These are phyloP conservation scores for Suillus americanus DNA, from an alignment of 768 basidiomycete species.

Conservation along the genomic window DNA sequence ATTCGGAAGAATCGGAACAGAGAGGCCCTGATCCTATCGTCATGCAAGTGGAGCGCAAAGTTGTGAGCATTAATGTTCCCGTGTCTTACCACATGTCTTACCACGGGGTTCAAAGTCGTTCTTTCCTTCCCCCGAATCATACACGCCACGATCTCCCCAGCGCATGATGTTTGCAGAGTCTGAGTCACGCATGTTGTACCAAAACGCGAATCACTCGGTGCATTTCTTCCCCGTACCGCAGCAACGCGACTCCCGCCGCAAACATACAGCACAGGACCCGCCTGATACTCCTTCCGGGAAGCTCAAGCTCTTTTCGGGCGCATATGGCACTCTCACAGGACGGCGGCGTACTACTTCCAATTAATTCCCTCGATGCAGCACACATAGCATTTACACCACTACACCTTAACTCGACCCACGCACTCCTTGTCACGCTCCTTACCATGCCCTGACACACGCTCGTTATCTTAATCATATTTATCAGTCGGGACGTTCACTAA, in stretches of 20 bases:
- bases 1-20: conserved; percentile 7
- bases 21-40: conserved; percentile 19
- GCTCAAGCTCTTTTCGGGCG: conserved; percentile 28
- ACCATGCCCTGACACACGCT: not conserved
- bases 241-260: conserved; percentile 11
- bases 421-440: not conserved
- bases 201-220: conserved; percentile 18
- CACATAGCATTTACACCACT: not conserved
- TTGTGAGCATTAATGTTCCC: not conserved
- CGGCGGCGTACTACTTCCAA: conserved; percentile 15
- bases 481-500: not conserved
- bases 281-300: conserved; percentile 14
- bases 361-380: not conserved
- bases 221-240: conserved; percentile 15
- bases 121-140: conserved; percentile 13
- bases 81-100: conserved; percentile 6
- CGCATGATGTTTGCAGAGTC: conserved; percentile 10
- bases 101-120: not conserved
- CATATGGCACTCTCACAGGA: conserved; percentile 20
- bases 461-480: not conserved
- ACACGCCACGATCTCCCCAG: conserved; percentile 12
- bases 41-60: conserved; percentile 15
- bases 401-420: not conserved
- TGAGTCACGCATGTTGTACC: conserved; percentile 16
- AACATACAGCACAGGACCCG: conserved; percentile 3